Conservation (phyloP, 345 rosid species). For the Raphanus sativus region DNA sequence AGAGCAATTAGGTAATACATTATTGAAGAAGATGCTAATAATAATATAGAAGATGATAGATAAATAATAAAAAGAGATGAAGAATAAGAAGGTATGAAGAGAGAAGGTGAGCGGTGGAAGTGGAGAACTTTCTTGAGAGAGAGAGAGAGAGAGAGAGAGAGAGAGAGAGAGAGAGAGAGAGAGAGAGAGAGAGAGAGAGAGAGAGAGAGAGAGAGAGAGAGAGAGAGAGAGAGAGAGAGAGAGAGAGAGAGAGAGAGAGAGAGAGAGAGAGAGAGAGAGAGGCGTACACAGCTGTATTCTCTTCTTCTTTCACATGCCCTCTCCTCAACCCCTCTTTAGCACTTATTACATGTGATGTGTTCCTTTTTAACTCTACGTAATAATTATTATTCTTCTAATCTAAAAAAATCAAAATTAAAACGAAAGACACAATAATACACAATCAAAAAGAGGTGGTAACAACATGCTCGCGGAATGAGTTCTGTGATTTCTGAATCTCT, state of each 20-base stretch:
- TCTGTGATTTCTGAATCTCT: conserved; percentile 49
- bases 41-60: not conserved
- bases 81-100: conserved; percentile 16
- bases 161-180: no score
- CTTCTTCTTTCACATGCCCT: conserved; percentile 29
- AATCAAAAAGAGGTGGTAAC: conserved; percentile 40
- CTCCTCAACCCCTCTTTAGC: conserved; percentile 14
- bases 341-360: conserved; percentile 36
- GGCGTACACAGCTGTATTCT: conserved; percentile 39
- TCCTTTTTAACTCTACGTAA: not conserved
- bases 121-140: conserved; percentile 36
- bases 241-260: no score
- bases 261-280: no score
- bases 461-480: conserved; percentile 60
- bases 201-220: no score
- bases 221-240: no score
- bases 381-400: not conserved
- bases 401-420: not conserved
- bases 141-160: conserved; percentile 29
- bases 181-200: no score
- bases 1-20: not conserved
- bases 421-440: not conserved
- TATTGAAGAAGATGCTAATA: not conserved
- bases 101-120: conserved; percentile 32
- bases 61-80: not conserved